These are phyloP conservation scores for Fusarium sp. DNA, from an alignment of 2,329 filamentous ascomycete species.

Conservation along the genomic window DNA sequence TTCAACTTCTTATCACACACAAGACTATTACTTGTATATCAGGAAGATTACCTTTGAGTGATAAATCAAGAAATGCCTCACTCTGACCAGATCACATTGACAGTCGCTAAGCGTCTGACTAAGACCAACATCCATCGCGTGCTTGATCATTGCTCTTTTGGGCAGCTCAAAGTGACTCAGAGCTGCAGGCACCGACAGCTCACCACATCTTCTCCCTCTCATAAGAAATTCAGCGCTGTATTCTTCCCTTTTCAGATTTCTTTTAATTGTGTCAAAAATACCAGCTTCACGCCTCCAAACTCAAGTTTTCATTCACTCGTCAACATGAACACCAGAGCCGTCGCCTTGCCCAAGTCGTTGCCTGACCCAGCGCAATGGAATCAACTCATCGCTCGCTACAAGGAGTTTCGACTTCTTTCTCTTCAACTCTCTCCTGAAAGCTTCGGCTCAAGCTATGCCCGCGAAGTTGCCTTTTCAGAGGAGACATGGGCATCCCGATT, in stretches of 20 bases:
- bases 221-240: neutral
- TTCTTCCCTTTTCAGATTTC: neutral
- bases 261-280: neutral
- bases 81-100: neutral
- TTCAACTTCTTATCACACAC: neutral
- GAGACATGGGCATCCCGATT: conserved; percentile 16
- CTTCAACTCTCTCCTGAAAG: conserved; percentile 20
- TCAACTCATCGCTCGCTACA: conserved; percentile 8
- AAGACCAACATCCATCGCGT: neutral
- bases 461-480: neutral
- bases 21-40: rapidly evolving
- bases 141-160: neutral
- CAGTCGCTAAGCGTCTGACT: neutral
- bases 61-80: neutral
- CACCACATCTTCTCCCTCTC: neutral
- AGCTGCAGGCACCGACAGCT: neutral
- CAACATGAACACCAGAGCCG: neutral
- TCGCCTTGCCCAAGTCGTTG: neutral
- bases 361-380: neutral
- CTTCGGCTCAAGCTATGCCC: conserved; percentile 23
- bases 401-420: conserved; percentile 19
- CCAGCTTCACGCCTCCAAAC: neutral
- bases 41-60: neutral
- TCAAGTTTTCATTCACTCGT: neutral
- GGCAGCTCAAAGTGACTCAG: neutral